Evolutionary conservation across 495 filamentous ascomycete species (phyloP).

Genomic region (Oleoguttula mirabilis): DNA sequence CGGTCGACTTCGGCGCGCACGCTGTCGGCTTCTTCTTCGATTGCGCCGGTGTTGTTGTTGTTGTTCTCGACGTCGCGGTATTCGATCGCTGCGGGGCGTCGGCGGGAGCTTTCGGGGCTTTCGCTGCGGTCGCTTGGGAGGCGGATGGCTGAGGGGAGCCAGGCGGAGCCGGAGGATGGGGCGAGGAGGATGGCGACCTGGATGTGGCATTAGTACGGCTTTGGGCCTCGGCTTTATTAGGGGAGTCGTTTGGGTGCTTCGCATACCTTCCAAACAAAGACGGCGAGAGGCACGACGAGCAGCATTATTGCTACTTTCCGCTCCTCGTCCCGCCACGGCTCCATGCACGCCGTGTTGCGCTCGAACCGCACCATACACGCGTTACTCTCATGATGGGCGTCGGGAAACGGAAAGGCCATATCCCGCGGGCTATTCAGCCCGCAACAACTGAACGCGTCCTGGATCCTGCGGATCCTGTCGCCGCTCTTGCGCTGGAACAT

Average conservation of each 20-base stretch:
- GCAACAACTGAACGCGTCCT: slow-evolving; percentile 54
- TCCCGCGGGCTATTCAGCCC: slow-evolving; percentile 46
- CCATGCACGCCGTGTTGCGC: slow-evolving; percentile 5
- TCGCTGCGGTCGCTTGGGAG: slow-evolving; percentile 8
- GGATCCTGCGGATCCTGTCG: slow-evolving; percentile 44
- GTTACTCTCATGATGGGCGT: slow-evolving; percentile 11
- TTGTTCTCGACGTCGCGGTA: slow-evolving; percentile 14
- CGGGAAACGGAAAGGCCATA: slow-evolving; percentile 45
- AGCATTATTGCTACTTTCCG: slow-evolving; percentile 27
- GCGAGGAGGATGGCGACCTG: slow-evolving; percentile 16
- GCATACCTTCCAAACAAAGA: slow-evolving; percentile 29
- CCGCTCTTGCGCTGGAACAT: slow-evolving; percentile 40
- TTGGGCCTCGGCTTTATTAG: no score
- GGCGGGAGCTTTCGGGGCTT: background rate
- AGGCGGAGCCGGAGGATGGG: slow-evolving; percentile 11
- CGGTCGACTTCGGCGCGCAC: slow-evolving; percentile 6
- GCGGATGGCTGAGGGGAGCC: slow-evolving; percentile 12
- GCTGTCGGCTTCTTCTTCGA: slow-evolving; percentile 8
- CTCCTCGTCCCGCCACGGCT: slow-evolving; percentile 26
- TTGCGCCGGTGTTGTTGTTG: no score
- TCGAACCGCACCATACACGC: slow-evolving; percentile 23
- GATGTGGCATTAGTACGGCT: background rate
- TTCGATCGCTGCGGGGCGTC: slow-evolving; percentile 2
- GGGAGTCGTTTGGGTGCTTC: background rate
- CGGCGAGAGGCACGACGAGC: slow-evolving; percentile 23